These are phyloP conservation scores for Karstenula rhodostoma DNA, from an alignment of 2,329 filamentous ascomycete species.

Conservation along the genomic window DNA sequence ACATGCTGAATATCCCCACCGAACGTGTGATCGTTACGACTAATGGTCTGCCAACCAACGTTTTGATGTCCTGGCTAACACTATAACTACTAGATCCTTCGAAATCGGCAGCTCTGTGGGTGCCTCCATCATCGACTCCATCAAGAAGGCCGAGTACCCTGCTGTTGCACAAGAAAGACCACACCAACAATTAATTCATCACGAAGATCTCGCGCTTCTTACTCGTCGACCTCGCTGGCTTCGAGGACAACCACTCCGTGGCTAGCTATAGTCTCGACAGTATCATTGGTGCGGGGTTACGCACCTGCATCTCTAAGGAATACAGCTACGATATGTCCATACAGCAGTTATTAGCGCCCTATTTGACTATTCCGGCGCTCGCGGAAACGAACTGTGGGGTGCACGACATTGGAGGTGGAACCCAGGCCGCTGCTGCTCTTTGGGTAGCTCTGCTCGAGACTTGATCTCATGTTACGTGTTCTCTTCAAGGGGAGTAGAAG, in stretches of 20 bases:
- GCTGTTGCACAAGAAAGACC: neutral
- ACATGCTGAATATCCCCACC: neutral
- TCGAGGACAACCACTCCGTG: conserved; percentile 1
- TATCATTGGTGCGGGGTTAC: conserved; percentile 22
- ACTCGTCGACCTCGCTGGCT: neutral
- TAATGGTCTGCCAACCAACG: neutral
- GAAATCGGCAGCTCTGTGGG: too few relatives aligned
- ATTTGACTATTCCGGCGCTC: neutral
- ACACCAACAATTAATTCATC: neutral
- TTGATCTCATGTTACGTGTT: neutral
- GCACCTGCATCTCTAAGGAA: conserved; percentile 22
- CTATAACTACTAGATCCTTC: neutral
- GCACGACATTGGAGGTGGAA: neutral
- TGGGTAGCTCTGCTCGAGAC: neutral
- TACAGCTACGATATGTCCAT: conserved; percentile 15
- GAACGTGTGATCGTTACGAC: neutral
- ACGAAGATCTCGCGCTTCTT: neutral
- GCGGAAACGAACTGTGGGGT: neutral
- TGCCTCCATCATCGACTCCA: neutral
- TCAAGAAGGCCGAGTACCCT: neutral
- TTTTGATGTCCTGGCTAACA: neutral
- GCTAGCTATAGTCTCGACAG: conserved; percentile 22
- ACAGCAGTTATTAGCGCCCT: neutral
- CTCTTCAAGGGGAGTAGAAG: neutral
- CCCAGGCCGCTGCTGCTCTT: too few relatives aligned